Percentiles rank a stretch among this genome's conserved stretches.
These are phyloP conservation scores for Vicia villosa DNA, from an alignment of 306 rosid species.

Conservation along the genomic window DNA sequence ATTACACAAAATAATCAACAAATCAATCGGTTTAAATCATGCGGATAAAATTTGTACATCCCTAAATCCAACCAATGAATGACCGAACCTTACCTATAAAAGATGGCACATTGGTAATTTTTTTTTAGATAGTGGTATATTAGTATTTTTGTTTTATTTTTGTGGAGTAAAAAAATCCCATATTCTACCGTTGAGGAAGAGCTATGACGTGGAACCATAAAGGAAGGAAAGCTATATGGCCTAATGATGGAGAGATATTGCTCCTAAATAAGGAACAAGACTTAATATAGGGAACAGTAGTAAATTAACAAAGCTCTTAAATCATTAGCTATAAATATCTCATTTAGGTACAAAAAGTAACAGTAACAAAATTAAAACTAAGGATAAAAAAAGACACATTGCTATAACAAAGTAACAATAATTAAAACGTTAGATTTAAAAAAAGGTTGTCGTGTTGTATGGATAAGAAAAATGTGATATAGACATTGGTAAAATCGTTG, in stretches of 20 bases:
- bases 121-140: no score
- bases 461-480: background rate
- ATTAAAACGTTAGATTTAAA: background rate
- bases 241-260: constrained; percentile 38
- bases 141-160: no score
- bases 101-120: no score
- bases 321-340: background rate
- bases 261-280: constrained; percentile 45
- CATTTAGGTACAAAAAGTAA: background rate
- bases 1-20: no score
- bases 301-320: constrained; percentile 30
- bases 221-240: background rate
- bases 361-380: background rate
- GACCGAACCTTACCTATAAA: no score
- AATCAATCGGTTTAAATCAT: no score
- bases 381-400: background rate
- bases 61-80: no score
- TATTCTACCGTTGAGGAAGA: background rate
- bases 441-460: constrained; percentile 19
- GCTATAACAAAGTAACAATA: background rate
- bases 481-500: constrained; percentile 30
- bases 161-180: no score
- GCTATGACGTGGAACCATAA: background rate
- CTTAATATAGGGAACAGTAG: constrained; percentile 35
- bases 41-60: no score